Conservation (phyloP, 305 asterid genomes). For the Fraxinus sp. region DNA sequence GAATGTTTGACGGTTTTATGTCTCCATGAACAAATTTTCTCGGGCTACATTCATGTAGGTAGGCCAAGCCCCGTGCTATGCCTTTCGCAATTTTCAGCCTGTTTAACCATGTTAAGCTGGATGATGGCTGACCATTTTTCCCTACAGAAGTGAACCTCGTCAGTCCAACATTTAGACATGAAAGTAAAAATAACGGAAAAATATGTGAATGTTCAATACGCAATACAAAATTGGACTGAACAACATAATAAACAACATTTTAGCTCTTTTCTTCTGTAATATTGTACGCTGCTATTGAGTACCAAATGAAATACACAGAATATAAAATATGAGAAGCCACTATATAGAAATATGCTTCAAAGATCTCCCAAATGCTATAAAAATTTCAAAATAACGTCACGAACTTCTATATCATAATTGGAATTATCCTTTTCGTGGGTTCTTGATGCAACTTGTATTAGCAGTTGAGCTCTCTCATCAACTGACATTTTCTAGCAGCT, state of each 20-base stretch:
- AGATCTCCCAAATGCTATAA: neutral
- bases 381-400: neutral
- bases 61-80: slow-evolving; percentile 75
- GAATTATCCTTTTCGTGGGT: neutral
- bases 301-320: neutral
- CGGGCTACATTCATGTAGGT: slow-evolving; percentile 98
- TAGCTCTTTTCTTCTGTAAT: neutral
- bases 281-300: neutral
- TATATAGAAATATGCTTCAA: neutral
- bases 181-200: neutral
- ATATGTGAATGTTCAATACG: neutral
- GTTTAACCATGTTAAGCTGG: slow-evolving; percentile 66
- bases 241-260: neutral
- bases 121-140: slow-evolving; percentile 58
- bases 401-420: neutral
- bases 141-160: slow-evolving; percentile 41
- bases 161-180: neutral
- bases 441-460: neutral
- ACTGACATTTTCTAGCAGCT: neutral
- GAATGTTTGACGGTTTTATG: slow-evolving; percentile 85
- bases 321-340: neutral
- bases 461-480: slow-evolving; percentile 3
- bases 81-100: slow-evolving; percentile 73
- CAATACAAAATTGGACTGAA: neutral
- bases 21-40: slow-evolving; percentile 87